These are phyloP conservation scores for Fusarium paranaense DNA, from an alignment of 2,329 filamentous ascomycete species.

Conservation along the genomic window DNA sequence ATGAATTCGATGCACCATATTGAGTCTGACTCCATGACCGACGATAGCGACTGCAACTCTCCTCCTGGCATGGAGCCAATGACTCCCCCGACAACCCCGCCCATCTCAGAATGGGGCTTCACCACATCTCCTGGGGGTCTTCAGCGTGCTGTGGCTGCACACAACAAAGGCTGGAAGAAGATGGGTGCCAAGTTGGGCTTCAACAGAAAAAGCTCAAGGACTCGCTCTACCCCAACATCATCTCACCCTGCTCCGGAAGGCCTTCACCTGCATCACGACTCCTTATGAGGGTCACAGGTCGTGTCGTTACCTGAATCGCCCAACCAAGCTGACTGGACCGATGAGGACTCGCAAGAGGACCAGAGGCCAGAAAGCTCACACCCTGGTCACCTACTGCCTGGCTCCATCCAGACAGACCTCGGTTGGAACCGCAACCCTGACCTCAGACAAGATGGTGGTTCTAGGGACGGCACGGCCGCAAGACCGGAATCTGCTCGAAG, in stretches of 20 bases:
- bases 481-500: slow-evolving; percentile 49
- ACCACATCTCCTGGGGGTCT: slow-evolving; percentile 64
- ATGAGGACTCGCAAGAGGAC: slow-evolving; percentile 24
- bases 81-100: slow-evolving; percentile 80
- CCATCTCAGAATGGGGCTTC: slow-evolving; percentile 68
- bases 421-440: slow-evolving; percentile 34
- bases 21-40: slow-evolving; percentile 66
- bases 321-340: slow-evolving; percentile 37
- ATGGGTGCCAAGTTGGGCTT: slow-evolving; percentile 71
- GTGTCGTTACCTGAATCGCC: slow-evolving; percentile 60
- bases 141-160: slow-evolving; percentile 65
- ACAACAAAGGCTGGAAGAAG: slow-evolving; percentile 73
- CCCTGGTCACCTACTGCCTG: slow-evolving; percentile 56
- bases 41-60: slow-evolving; percentile 74
- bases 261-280: slow-evolving; percentile 50
- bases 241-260: slow-evolving; percentile 56
- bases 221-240: slow-evolving; percentile 58
- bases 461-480: slow-evolving; percentile 61
- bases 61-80: slow-evolving; percentile 70
- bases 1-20: slow-evolving; percentile 60
- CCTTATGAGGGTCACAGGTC: slow-evolving; percentile 70
- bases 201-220: slow-evolving; percentile 62
- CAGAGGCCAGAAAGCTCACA: slow-evolving; percentile 59
- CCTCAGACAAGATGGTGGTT: slow-evolving; percentile 45
- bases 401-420: slow-evolving; percentile 29